Percentiles rank a stretch among this genome's conserved stretches.
Evolutionary conservation across 805 yeast species (phyloP).

Genomic region (Wickerhamiella siamensis): DNA sequence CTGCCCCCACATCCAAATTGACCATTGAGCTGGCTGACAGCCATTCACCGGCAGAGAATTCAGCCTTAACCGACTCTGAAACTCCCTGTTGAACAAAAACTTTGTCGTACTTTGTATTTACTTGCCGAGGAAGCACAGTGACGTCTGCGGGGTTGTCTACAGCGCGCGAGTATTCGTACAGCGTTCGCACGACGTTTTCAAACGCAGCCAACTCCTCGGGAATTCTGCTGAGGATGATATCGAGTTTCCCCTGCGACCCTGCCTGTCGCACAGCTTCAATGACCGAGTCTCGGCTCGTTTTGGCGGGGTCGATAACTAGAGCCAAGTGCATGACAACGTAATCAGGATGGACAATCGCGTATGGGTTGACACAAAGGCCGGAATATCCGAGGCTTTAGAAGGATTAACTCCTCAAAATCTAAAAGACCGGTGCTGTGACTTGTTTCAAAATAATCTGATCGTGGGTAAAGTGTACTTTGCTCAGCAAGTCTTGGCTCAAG

Average conservation of each 20-base stretch:
- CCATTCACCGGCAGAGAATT: not conserved
- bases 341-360: conserved; percentile 37
- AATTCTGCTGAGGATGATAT: conserved; percentile 6
- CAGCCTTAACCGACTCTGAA: not conserved
- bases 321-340: conserved; percentile 9
- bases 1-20: not conserved
- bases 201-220: not conserved
- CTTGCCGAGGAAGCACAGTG: not conserved
- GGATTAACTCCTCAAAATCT: conserved; percentile 35
- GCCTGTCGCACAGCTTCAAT: conserved; percentile 1
- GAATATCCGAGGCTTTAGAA: conserved; percentile 36
- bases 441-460: conserved; percentile 43
- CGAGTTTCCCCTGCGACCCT: conserved; percentile 9
- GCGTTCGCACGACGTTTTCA: conserved; percentile 3
- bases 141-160: not conserved
- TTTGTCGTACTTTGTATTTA: not conserved
- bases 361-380: conserved; percentile 42
- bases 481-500: conserved; percentile 39
- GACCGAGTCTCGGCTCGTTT: conserved; percentile 3
- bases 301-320: conserved; percentile 4
- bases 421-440: conserved; percentile 31
- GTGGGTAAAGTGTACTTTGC: conserved; percentile 34
- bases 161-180: conserved; percentile 5
- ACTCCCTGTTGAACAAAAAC: conserved; percentile 1
- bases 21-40: too few relatives aligned